Evolutionary conservation across 163 green algal species (phyloP), one percentile per base, ranked within the genome.

Genomic region (Scenedesmus sp.): DNA sequence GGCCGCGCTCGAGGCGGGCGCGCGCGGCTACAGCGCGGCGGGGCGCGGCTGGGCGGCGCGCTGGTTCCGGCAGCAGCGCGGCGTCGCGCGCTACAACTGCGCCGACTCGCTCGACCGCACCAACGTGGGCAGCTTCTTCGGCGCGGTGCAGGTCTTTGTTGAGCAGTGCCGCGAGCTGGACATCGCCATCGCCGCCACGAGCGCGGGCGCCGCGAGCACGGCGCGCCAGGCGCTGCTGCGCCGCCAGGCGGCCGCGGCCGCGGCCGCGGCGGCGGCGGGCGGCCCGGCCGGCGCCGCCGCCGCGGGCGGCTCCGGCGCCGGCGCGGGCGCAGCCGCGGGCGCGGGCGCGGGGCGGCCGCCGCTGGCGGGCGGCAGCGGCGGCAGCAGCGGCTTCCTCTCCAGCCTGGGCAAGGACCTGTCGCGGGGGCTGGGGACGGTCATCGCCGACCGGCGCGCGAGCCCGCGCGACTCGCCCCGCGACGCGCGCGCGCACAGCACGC

Each of bases 81-180:
- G 96, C 5, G n/a, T 98, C 24, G 86, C 96, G 62, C 89, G 96
- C 10, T 98, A 96, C 88, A 99, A 99, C 87, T 99, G 96, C 63
- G 96, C 96, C 0, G 96, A 99, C 87, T 97, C 90, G 1, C 88
- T 99, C 75, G 96, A 99, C 85, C 87, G 96, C 42, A 99, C 96
- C 51, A 99, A 99, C 77, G 93, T 97, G 5, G 96, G 94, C n/a
- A 93, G 87, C 65, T 99, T 97, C 83, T 99, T 98, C 78, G 92
- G 86, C 0, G 91, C 91, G 0, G 84, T 94, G 44, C 91, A 96
- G 89, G 89, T 95, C 39, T 85, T 97, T 62, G 87, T 92, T 20
- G 91, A 97, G 89, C 92, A 96, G 82, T 95, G 89, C 45, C 69
- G 89, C 18, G 78, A 81, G 67, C 79, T 97, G 77, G 92, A 91